Conservation (phyloP, 1,284 basidiomycete species). For the Papiliotrema terrestris region DNA sequence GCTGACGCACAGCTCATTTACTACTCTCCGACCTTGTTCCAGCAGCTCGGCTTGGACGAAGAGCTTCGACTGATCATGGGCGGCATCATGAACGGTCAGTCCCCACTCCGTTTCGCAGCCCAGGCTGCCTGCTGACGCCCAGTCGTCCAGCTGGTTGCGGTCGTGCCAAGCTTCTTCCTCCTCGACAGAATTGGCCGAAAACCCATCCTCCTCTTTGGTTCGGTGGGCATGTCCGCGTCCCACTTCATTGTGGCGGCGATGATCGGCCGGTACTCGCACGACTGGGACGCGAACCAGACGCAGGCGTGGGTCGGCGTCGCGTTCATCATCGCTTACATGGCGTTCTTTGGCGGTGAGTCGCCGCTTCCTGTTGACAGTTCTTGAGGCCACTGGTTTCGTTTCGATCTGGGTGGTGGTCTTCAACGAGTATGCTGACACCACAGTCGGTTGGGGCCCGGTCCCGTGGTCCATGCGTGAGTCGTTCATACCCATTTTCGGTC, state of each 20-base stretch:
- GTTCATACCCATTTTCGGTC: too few species aligned
- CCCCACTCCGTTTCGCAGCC: too few species aligned
- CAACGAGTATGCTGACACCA: too few species aligned
- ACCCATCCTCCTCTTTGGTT: conserved; percentile 32
- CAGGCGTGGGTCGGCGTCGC: conserved; percentile 30
- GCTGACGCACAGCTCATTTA: background rate
- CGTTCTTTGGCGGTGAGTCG: conserved; percentile 10
- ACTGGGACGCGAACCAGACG: conserved; percentile 4
- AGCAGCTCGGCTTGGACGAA: conserved; percentile 32
- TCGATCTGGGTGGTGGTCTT: too few species aligned
- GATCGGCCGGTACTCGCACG: conserved; percentile 18
- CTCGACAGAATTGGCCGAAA: conserved; percentile 47
- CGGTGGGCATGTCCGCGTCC: conserved; percentile 2
- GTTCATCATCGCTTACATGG: conserved; percentile 24
- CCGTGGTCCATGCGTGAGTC: conserved; percentile 33
- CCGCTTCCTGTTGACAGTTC: too few species aligned
- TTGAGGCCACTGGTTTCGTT: too few species aligned
- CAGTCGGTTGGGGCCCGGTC: conserved; percentile 14
- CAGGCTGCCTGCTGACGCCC: too few species aligned
- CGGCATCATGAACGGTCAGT: conserved; percentile 37
- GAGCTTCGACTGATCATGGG: conserved; percentile 30
- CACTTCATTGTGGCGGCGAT: conserved; percentile 30
- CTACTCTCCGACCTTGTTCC: conserved; percentile 40
- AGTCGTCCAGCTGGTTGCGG: conserved; percentile 37
- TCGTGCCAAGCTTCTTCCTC: conserved; percentile 35